These are phyloP conservation scores for Canna indica DNA, from an alignment of 176 grass and related monocot genomes.

Conservation along the genomic window DNA sequence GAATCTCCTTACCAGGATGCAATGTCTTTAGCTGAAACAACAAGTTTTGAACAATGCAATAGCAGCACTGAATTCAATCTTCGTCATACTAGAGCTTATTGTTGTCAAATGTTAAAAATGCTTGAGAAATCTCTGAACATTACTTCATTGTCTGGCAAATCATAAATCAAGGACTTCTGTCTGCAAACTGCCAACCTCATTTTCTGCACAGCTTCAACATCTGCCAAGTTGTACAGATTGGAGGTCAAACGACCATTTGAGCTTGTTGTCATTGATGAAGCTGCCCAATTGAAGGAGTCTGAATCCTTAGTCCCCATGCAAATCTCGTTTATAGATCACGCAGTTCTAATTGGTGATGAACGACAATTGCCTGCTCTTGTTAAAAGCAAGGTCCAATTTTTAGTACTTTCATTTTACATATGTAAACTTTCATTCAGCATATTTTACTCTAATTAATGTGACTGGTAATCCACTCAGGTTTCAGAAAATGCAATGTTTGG, in stretches of 20 bases:
- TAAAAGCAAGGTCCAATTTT: slow-evolving; percentile 89
- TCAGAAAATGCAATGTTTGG: slow-evolving; percentile 62
- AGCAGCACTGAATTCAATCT: slow-evolving; percentile 20
- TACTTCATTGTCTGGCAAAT: slow-evolving; percentile 28
- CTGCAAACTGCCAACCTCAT: slow-evolving; percentile 34
- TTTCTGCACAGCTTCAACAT: slow-evolving; percentile 59
- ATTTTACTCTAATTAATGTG: no score
- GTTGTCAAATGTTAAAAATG: slow-evolving; percentile 31
- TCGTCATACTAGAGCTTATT: slow-evolving; percentile 28
- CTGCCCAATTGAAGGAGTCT: slow-evolving; percentile 76
- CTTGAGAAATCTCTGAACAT: slow-evolving; percentile 34
- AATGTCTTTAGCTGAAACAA: background rate
- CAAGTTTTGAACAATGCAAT: background rate
- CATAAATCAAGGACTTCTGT: slow-evolving; percentile 25
- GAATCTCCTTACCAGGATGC: background rate
- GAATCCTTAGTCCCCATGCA: slow-evolving; percentile 65
- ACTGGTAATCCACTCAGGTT: no score
- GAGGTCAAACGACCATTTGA: slow-evolving; percentile 25
- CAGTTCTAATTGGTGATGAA: slow-evolving; percentile 75
- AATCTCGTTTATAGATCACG: slow-evolving; percentile 41
- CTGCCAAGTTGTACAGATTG: slow-evolving; percentile 34
- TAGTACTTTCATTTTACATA: no score
- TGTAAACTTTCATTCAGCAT: no score
- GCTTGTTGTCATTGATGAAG: slow-evolving; percentile 76
- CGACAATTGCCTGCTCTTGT: slow-evolving; percentile 68